These are phyloP conservation scores for Fraxinus baroniana DNA, from an alignment of 305 asterid genomes.

Conservation along the genomic window DNA sequence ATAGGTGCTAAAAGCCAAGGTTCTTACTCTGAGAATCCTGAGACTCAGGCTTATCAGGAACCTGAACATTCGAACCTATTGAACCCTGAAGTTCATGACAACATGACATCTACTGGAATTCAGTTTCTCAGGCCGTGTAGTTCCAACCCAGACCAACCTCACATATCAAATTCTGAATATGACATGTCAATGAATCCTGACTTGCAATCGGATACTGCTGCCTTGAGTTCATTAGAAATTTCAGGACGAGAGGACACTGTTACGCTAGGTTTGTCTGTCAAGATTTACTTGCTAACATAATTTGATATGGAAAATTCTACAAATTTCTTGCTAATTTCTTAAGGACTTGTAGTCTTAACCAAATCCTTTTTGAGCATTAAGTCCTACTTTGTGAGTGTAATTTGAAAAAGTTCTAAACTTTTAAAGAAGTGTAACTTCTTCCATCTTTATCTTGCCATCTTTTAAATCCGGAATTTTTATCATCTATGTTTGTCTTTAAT, in stretches of 20 bases:
- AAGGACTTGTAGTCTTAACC: neutral
- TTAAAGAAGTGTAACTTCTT: neutral
- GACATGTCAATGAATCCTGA: conserved; percentile 33
- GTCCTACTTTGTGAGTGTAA: conserved; percentile 1
- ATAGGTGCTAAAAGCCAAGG: conserved; percentile 38
- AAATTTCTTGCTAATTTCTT: conserved; percentile 5
- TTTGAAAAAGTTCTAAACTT: neutral
- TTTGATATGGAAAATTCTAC: neutral
- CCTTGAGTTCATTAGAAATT: conserved; percentile 22
- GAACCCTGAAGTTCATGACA: conserved; percentile 32
- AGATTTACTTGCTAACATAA: conserved; percentile 22
- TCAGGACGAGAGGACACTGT: conserved; percentile 32
- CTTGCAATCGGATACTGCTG: conserved; percentile 33
- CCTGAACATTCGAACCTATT: conserved; percentile 23
- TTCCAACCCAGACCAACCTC: conserved; percentile 39
- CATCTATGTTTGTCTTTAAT: neutral
- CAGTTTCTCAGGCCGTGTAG: conserved; percentile 51
- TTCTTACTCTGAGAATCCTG: conserved; percentile 32
- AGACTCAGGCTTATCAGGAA: conserved; percentile 28
- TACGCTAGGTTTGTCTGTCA: conserved; percentile 48
- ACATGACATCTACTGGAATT: conserved; percentile 33
- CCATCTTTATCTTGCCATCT: neutral
- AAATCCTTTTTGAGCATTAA: conserved; percentile 3
- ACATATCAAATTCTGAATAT: conserved; percentile 30
- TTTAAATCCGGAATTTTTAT: neutral